Evolutionary conservation across 2,329 filamentous ascomycete genomes (phyloP).

Genomic region (Diaporthe sp.): DNA sequence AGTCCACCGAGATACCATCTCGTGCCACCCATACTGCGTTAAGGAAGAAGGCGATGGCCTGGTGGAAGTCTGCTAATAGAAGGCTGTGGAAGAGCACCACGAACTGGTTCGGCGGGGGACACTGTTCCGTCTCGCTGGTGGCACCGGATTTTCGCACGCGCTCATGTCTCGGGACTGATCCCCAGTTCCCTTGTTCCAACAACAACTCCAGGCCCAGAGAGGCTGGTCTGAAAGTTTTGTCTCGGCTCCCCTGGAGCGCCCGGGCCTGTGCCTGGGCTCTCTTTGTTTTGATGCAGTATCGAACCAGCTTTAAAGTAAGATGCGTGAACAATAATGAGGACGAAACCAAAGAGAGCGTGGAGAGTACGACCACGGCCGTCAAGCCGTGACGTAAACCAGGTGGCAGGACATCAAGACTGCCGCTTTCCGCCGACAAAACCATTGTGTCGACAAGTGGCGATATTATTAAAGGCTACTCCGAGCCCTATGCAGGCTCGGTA

Average conservation of each 20-base stretch:
- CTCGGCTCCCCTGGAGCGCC: neutral
- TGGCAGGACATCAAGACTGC: slow-evolving; percentile 39
- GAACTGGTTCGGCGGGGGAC: slow-evolving; percentile 60
- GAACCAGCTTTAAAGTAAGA: slow-evolving; percentile 42
- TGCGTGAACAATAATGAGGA: slow-evolving; percentile 39
- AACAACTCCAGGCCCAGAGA: slow-evolving; percentile 40
- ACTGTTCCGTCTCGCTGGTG: neutral
- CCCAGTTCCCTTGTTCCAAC: slow-evolving; percentile 40
- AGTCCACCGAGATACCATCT: slow-evolving; percentile 59
- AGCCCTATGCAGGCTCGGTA: neutral
- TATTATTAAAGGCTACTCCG: neutral
- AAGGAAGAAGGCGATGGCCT: slow-evolving; percentile 65
- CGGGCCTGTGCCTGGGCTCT: slow-evolving; percentile 12
- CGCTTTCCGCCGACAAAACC: slow-evolving; percentile 31
- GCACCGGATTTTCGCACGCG: neutral
- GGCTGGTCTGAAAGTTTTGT: neutral
- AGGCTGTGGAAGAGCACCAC: slow-evolving; percentile 70
- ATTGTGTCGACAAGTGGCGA: neutral
- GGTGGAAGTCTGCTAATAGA: slow-evolving; percentile 67
- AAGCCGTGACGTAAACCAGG: slow-evolving; percentile 39
- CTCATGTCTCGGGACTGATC: slow-evolving; percentile 12
- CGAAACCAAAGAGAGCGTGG: slow-evolving; percentile 40
- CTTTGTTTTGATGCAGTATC: slow-evolving; percentile 39
- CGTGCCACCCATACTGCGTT: slow-evolving; percentile 61
- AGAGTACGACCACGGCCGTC: slow-evolving; percentile 38